Evolutionary conservation across 2,329 filamentous ascomycete species (phyloP), one percentile per base, ranked within the genome.

Genomic region (Curvularia sp.): DNA sequence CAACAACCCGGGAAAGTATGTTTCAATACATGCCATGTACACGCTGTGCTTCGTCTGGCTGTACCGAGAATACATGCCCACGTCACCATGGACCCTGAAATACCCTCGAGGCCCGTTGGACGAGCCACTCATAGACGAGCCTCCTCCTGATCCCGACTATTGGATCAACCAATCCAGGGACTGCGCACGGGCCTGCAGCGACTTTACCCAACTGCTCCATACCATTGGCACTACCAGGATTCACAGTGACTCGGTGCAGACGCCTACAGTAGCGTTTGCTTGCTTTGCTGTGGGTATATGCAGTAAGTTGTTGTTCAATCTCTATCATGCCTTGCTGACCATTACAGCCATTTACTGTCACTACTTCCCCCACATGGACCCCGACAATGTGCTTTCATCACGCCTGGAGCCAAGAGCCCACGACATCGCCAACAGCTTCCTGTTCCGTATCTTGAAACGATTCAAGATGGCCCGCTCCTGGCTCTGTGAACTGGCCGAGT

Each of bases 311-410:
- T 23, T 13, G n/a, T 21, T 38, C 5, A n/a, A n/a, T 18, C 13
- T 3, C 4, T 1, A 28, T 15, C 3, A 30, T 12, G 15, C 5
- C 8, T 3, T 8, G 42, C 64, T 68, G 21, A 67, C 3, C 1
- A 18, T 1, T n/a, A 0, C 38, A 77, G 80, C 87, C 32, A 80
- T 90, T 2, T 92, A 91, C 70, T 86, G 85, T 10, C 80, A 82
- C 43, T 85, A 87, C 67, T 92, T 91, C 55, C 87, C 87, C 0
- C 83, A 85, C 56, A 90, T 92, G 86, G 89, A 92, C 65, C 80
- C 79, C 1, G 77, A 83, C 10, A 76, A 79, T 3, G 83, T 84
- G 68, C 83, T 90, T 66, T 57, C 61, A 23, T 64, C 64, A 5
- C 57, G 59, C 28, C 36, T 55, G 10, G 49, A 64, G 34, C 60